Percentiles rank a stretch among this genome's conserved stretches.
Evolutionary conservation across 2,329 filamentous ascomycete species (phyloP).

Genomic region (Diaporthe longicolla): DNA sequence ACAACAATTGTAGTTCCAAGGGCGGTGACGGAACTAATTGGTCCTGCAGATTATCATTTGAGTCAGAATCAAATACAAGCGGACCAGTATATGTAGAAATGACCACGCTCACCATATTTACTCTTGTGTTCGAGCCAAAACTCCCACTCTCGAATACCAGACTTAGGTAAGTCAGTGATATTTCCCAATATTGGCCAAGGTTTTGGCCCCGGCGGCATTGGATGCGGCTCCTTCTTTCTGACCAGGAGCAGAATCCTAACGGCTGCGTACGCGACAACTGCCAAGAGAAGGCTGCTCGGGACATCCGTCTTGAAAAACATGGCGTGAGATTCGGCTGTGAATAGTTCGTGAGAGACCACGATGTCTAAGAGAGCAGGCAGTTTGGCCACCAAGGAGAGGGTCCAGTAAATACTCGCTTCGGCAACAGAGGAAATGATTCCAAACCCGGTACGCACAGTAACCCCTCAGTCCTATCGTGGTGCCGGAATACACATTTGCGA

Average conservation of each 20-base stretch:
- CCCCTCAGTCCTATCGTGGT: not conserved
- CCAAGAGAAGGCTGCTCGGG: conserved; percentile 16
- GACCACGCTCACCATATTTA: conserved; percentile 8
- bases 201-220: conserved; percentile 33
- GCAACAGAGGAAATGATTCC: not conserved
- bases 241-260: conserved; percentile 1
- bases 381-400: not conserved
- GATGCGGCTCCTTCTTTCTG: not conserved
- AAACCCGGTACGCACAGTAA: not conserved
- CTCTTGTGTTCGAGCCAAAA: conserved; percentile 33
- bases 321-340: not conserved
- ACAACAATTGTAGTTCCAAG: conserved; percentile 32
- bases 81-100: not conserved
- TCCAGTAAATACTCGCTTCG: conserved; percentile 8
- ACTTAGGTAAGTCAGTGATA: conserved; percentile 14
- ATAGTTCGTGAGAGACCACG: not conserved
- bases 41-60: not conserved
- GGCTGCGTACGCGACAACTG: conserved; percentile 11
- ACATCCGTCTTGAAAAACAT: conserved; percentile 12
- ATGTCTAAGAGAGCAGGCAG: not conserved
- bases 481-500: not conserved
- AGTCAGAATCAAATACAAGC: not conserved
- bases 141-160: conserved; percentile 27
- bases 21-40: conserved; percentile 34
- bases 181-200: conserved; percentile 32